Evolutionary conservation across 345 rosid species (phyloP).

Genomic region (Sonneratia alba): DNA sequence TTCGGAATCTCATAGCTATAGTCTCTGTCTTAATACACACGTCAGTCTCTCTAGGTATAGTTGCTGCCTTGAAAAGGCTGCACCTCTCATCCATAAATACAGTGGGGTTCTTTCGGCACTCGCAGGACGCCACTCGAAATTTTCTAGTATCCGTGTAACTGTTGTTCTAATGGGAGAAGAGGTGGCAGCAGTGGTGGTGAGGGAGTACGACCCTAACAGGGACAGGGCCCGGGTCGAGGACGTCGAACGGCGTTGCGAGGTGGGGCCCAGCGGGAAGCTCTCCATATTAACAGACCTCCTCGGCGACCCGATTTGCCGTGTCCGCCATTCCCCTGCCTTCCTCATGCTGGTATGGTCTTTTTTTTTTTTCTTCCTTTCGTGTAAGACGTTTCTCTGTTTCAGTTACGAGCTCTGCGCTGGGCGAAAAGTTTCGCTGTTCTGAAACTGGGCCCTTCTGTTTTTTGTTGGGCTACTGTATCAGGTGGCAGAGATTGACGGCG

Average conservation of each 20-base stretch:
- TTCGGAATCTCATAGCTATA: neutral
- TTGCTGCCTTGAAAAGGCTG: too few relatives aligned
- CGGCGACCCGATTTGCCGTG: conserved; percentile 97
- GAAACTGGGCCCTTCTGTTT: neutral
- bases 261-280: conserved; percentile 71
- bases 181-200: conserved; percentile 32
- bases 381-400: neutral
- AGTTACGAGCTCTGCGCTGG: neutral
- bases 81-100: neutral
- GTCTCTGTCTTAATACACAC: neutral
- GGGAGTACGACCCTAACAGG: conserved; percentile 58
- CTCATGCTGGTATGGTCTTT: conserved; percentile 65
- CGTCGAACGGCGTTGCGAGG: conserved; percentile 82
- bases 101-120: too few relatives aligned
- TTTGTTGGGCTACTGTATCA: conserved; percentile 15
- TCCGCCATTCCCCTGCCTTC: conserved; percentile 93
- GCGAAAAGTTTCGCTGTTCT: neutral
- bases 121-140: too few relatives aligned
- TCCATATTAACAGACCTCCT: conserved; percentile 88
- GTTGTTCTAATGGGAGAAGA: conserved; percentile 4
- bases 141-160: too few relatives aligned
- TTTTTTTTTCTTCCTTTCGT: neutral
- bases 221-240: conserved; percentile 56
- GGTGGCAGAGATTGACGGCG: conserved; percentile 78
- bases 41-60: neutral